Conservation (phyloP, 2,329 filamentous ascomycete genomes). For the Oidium heveae region DNA sequence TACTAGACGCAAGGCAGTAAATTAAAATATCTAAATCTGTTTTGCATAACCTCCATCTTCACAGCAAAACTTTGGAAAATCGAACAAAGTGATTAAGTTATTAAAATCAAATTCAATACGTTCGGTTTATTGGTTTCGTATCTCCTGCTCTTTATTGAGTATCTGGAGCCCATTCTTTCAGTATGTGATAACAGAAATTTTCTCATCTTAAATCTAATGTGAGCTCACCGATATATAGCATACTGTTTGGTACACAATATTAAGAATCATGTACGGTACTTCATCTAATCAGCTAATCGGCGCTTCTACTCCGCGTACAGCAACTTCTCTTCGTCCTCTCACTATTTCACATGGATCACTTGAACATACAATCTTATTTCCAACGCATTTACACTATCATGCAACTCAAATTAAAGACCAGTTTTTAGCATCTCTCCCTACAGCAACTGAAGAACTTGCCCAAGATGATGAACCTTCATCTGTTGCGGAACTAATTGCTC, state of each 20-base stretch:
- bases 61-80: too few relatives aligned
- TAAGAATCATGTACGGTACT: slow-evolving; percentile 52
- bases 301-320: slow-evolving; percentile 86
- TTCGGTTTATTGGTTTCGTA: neutral
- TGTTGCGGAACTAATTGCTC: slow-evolving; percentile 67
- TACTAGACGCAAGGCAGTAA: too few relatives aligned
- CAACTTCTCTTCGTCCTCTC: slow-evolving; percentile 73
- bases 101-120: too few relatives aligned
- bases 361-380: slow-evolving; percentile 87
- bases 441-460: slow-evolving; percentile 86
- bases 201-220: neutral
- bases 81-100: too few relatives aligned
- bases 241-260: neutral
- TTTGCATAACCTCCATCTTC: too few relatives aligned
- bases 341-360: slow-evolving; percentile 81
- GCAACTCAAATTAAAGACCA: slow-evolving; percentile 82
- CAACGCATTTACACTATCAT: slow-evolving; percentile 86
- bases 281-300: slow-evolving; percentile 73
- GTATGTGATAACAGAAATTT: slow-evolving; percentile 3
- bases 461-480: slow-evolving; percentile 99
- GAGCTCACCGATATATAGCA: too few relatives aligned
- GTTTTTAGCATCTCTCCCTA: slow-evolving; percentile 64
- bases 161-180: slow-evolving; percentile 10
- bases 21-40: too few relatives aligned
- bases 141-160: slow-evolving; percentile 15